Conservation (phyloP, 495 filamentous ascomycete genomes). For the Podospora anserina region DNA sequence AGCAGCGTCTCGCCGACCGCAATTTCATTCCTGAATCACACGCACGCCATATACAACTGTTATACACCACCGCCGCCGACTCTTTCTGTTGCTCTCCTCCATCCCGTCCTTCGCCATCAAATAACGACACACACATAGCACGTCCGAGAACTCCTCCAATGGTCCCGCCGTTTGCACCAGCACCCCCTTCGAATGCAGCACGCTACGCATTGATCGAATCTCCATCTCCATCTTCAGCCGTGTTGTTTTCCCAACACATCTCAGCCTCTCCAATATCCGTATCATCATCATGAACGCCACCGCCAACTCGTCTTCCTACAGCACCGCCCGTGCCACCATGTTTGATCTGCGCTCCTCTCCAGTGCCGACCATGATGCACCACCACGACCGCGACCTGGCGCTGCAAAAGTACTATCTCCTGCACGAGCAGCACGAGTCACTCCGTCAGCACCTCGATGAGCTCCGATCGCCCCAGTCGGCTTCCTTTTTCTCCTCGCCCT, state of each 20-base stretch:
- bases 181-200: conserved; percentile 10
- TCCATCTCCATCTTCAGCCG: not conserved
- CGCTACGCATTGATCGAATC: conserved; percentile 10
- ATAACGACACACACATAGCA: not conserved
- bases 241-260: not conserved
- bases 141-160: conserved; percentile 13
- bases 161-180: conserved; percentile 14
- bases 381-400: conserved; percentile 46
- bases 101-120: not conserved
- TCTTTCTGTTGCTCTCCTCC: not conserved
- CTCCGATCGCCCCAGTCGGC: conserved; percentile 34
- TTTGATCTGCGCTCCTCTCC: conserved; percentile 21
- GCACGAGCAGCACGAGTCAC: conserved; percentile 53
- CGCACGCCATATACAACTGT: conserved; percentile 6
- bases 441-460: conserved; percentile 49
- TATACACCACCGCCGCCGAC: not conserved
- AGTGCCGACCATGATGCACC: conserved; percentile 10
- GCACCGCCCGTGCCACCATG: conserved; percentile 14
- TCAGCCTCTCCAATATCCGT: not conserved
- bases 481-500: conserved; percentile 22
- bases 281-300: conserved; percentile 3
- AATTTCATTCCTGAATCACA: conserved; percentile 14
- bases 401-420: conserved; percentile 56
- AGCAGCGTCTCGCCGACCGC: conserved; percentile 12
- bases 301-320: conserved; percentile 3